Percentiles rank a stretch among this genome's conserved stretches.
Evolutionary conservation across 1,284 basidiomycete species (phyloP).

Genomic region (Cryptococcus sp.): DNA sequence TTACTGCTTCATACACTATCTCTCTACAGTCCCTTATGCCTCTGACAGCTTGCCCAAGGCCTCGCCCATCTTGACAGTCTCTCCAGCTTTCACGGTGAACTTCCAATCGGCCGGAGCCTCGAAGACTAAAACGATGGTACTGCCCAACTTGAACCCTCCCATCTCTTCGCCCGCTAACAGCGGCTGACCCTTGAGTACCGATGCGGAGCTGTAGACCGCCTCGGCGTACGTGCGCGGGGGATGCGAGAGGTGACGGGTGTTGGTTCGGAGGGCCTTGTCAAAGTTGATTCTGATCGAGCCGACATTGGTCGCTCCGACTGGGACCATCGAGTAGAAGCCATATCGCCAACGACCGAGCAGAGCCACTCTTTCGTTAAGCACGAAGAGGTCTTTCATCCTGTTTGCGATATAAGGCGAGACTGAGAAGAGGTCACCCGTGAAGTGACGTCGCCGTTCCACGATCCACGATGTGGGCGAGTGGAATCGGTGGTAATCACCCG

Average conservation of each 20-base stretch:
- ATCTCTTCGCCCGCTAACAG: constrained; percentile 87
- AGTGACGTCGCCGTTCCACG: constrained; percentile 92
- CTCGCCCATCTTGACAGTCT: constrained; percentile 88
- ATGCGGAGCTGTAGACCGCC: constrained; percentile 83
- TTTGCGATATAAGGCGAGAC: constrained; percentile 96
- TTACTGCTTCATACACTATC: too few relatives aligned
- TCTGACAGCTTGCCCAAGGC: constrained; percentile 48
- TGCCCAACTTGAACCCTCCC: constrained; percentile 94
- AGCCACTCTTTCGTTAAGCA: constrained; percentile 95
- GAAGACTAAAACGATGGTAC: constrained; percentile 94
- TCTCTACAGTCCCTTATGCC: too few relatives aligned
- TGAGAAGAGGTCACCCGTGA: constrained; percentile 94
- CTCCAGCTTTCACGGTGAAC: constrained; percentile 76
- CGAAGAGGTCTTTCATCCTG: constrained; percentile 88
- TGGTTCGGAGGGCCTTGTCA: constrained; percentile 85
- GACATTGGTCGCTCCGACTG: constrained; percentile 97
- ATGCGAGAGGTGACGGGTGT: constrained; percentile 67
- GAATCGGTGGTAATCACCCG: constrained; percentile 98
- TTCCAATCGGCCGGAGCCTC: constrained; percentile 86
- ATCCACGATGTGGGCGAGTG: constrained; percentile 96
- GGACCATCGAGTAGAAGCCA: constrained; percentile 96
- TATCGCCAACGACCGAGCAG: constrained; percentile 93
- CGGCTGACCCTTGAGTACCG: constrained; percentile 85
- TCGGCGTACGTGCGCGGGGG: constrained; percentile 89
- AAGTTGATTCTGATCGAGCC: constrained; percentile 97